A percentile compares a stretch with the other conserved stretches of the same genome.
phyloP scores from a whole-genome alignment of 768 basidiomycete genomes.

The Amanita molliuscula region DNA sequence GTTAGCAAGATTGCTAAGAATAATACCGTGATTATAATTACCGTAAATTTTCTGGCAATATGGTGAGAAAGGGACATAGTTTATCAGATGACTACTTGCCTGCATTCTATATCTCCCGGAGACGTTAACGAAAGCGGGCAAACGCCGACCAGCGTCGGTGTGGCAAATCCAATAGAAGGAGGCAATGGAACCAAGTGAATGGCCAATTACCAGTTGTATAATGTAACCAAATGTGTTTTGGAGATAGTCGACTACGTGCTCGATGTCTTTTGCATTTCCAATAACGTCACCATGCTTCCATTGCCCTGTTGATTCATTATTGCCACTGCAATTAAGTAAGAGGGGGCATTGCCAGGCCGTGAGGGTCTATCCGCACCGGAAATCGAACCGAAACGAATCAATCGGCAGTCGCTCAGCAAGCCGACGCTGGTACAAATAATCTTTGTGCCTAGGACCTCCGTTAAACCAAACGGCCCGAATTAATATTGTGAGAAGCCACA shows the following conservation, averaged over 20 bases:
- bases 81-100: constrained; percentile 29
- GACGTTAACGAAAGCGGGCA: constrained; percentile 59
- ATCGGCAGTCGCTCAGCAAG: constrained; percentile 55
- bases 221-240: constrained; percentile 51
- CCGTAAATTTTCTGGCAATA: constrained; percentile 32
- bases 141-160: constrained; percentile 42
- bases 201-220: constrained; percentile 62
- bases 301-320: constrained; percentile 63
- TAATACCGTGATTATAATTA: constrained; percentile 14
- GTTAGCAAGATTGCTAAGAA: constrained; percentile 8
- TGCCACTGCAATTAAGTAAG: constrained; percentile 37
- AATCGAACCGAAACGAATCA: constrained; percentile 84
- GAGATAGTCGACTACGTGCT: constrained; percentile 54
- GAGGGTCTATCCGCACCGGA: constrained; percentile 43
- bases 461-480: not conserved
- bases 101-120: constrained; percentile 75
- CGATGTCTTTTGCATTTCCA: constrained; percentile 58
- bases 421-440: constrained; percentile 73
- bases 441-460: constrained; percentile 55
- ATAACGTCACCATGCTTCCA: constrained; percentile 52
- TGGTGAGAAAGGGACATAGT: not conserved
- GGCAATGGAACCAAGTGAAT: constrained; percentile 69
- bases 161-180: constrained; percentile 62
- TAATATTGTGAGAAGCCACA: constrained; percentile 12
- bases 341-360: not conserved